Percentiles rank a stretch among this genome's conserved stretches.
Evolutionary conservation across 2,329 filamentous ascomycete genomes (phyloP).

Genomic region (Samsoniella hepiali): DNA sequence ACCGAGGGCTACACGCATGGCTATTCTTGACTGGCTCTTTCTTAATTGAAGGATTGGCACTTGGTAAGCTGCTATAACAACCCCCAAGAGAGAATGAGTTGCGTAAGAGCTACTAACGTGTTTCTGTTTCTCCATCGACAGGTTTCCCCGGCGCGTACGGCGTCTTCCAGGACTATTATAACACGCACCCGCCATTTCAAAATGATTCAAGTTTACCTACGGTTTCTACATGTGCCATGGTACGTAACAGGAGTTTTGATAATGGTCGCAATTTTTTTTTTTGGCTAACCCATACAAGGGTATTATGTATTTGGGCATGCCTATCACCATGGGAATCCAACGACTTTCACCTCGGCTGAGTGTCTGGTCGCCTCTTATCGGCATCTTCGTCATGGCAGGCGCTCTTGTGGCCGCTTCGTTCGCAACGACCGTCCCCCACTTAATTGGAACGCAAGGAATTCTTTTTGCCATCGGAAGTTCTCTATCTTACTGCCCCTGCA

Average conservation of each 20-base stretch:
- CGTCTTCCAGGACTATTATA: slow-evolving; percentile 65
- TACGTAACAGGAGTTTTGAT: slow-evolving; percentile 20
- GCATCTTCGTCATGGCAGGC: slow-evolving; percentile 45
- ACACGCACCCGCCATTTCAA: slow-evolving; percentile 51
- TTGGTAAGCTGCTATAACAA: slow-evolving; percentile 14
- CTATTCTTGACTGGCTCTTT: slow-evolving; percentile 27
- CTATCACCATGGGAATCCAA: slow-evolving; percentile 45
- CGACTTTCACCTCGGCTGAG: slow-evolving; percentile 37
- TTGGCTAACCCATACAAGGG: slow-evolving; percentile 29
- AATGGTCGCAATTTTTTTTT: too few species aligned
- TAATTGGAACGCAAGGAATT: slow-evolving; percentile 56
- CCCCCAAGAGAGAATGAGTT: not conserved
- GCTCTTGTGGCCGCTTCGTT: slow-evolving; percentile 48
- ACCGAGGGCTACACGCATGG: slow-evolving; percentile 35
- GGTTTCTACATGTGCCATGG: slow-evolving; percentile 58
- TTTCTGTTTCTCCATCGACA: slow-evolving; percentile 27
- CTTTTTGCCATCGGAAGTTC: slow-evolving; percentile 53
- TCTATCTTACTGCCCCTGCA: slow-evolving; percentile 49
- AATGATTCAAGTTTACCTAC: slow-evolving; percentile 49
- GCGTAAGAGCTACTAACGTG: not conserved
- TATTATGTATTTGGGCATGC: slow-evolving; percentile 48
- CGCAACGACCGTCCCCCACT: slow-evolving; percentile 44
- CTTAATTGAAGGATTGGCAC: slow-evolving; percentile 23
- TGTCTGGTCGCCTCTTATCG: slow-evolving; percentile 37
- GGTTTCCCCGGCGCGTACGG: slow-evolving; percentile 64